Conservation (phyloP, 495 filamentous ascomycete species). For the Neurospora sp. region DNA sequence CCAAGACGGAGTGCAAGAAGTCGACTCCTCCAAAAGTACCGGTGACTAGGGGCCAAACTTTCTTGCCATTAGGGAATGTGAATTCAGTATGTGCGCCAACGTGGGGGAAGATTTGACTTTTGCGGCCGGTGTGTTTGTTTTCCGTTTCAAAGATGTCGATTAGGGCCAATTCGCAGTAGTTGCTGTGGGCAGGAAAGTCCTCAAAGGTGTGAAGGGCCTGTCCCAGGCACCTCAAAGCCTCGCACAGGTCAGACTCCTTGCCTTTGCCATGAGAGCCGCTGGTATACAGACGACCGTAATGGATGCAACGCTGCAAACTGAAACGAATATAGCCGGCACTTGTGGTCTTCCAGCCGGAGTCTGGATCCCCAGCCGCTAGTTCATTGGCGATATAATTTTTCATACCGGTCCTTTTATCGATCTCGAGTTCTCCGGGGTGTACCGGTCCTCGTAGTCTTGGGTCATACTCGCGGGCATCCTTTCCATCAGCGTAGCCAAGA, state of each 20-base stretch:
- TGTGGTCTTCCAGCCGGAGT: slow-evolving; percentile 58
- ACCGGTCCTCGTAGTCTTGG: slow-evolving; percentile 72
- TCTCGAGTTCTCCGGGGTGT: slow-evolving; percentile 60
- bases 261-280: slow-evolving; percentile 54
- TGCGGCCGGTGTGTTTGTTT: slow-evolving; percentile 30
- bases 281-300: slow-evolving; percentile 81
- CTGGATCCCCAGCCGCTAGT: background rate
- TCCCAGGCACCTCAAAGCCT: slow-evolving; percentile 76
- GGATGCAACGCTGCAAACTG: slow-evolving; percentile 74
- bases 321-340: slow-evolving; percentile 82
- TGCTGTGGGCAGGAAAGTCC: slow-evolving; percentile 92
- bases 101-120: slow-evolving; percentile 75
- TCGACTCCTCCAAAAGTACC: slow-evolving; percentile 84
- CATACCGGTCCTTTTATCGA: slow-evolving; percentile 83
- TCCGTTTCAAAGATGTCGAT: slow-evolving; percentile 48
- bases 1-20: slow-evolving; percentile 93
- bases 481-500: slow-evolving; percentile 80
- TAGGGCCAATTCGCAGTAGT: slow-evolving; percentile 82
- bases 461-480: slow-evolving; percentile 79
- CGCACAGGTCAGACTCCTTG: slow-evolving; percentile 76
- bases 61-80: slow-evolving; percentile 50
- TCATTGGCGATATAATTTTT: slow-evolving; percentile 99
- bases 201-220: slow-evolving; percentile 91
- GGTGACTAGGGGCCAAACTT: slow-evolving; percentile 80
- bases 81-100: slow-evolving; percentile 67